Evolutionary conservation across 83 land plant species (phyloP).

Genomic region (Larix sibirica): DNA sequence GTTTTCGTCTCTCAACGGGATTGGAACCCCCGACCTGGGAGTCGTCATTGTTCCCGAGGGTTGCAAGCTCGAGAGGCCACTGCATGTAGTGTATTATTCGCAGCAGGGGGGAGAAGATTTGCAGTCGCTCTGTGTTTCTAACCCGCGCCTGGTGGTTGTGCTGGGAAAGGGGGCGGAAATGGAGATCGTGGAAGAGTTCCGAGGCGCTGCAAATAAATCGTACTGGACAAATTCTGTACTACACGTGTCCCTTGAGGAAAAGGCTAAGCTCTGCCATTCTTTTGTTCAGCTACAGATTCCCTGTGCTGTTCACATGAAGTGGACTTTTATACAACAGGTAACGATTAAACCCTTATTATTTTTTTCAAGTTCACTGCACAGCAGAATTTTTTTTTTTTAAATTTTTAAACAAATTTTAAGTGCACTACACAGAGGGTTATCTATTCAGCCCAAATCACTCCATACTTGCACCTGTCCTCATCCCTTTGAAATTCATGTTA

Average conservation of each 20-base stretch:
- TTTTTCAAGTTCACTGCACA: no score
- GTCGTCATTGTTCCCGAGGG: constrained; percentile 72
- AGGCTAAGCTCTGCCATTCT: constrained; percentile 70
- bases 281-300: constrained; percentile 71
- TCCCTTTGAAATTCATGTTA: no score
- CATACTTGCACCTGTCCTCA: neutral
- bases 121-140: constrained; percentile 50
- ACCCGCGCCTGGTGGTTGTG: constrained; percentile 78
- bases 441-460: no score
- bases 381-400: no score
- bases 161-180: constrained; percentile 72
- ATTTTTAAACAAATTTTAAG: no score
- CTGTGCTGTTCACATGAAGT: constrained; percentile 80
- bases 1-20: constrained; percentile 83
- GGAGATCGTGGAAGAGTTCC: constrained; percentile 76
- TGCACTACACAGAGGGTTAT: no score
- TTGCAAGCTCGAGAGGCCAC: constrained; percentile 44
- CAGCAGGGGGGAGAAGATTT: constrained; percentile 29
- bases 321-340: constrained; percentile 91
- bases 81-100: constrained; percentile 59
- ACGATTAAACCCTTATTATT: no score
- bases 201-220: constrained; percentile 37
- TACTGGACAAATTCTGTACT: constrained; percentile 90
- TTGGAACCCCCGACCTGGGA: constrained; percentile 71
- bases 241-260: constrained; percentile 62